Base-by-base conservation (phyloP, 202 grass and related monocot genomes). In the Musa balbisiana region DNA sequence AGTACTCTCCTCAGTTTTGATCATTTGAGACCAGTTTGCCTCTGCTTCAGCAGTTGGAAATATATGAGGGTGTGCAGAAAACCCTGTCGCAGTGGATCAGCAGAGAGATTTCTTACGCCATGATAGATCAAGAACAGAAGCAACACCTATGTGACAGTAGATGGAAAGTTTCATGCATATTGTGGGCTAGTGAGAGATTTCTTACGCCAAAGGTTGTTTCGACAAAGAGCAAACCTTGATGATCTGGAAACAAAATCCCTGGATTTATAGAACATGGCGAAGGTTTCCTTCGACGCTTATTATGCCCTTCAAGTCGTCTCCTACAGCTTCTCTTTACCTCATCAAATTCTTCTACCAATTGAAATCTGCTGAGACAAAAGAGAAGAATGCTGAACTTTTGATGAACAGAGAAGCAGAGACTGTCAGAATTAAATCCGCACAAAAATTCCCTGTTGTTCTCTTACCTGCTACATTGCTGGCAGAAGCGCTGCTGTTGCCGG, bases 281-380 rank as follows among this genome's bases (percentile, higher is more conserved):
- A 23, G 60, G 62, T 23, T 64, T 64, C 62, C 67, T 70, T 51
- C 67, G 67, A n/a, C 67, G 67, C 19, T 17, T 17, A 49, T 70
- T 51, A 26, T 70, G 67, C 19, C 67, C 67, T 17, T 9, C 67
- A 49, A 70, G 67, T 8, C 67, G 67, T 51, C 43, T 70, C 33
- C 67, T 33, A 70, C 67, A 70, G 67, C 67, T 70, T 49, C 67
- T 23, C 33, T 70, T 70, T 19, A 70, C 67, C 33, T 70, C 43
- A 10, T 70, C 67, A 3, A 70, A 70, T 26, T 70, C 67, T 14
- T 43, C 33, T 26, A 70, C 25, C 33, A n/a, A 49, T 10, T 70
- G 67, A 70, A 51, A 70, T 49, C 67, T 70, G 25, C 2, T 5
- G 66, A 3, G 11, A 64, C 11, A 6, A 43, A 43, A 43, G 4